phyloP scores from a whole-genome alignment of 768 basidiomycete species.

The Cyclocybe aegerita region DNA sequence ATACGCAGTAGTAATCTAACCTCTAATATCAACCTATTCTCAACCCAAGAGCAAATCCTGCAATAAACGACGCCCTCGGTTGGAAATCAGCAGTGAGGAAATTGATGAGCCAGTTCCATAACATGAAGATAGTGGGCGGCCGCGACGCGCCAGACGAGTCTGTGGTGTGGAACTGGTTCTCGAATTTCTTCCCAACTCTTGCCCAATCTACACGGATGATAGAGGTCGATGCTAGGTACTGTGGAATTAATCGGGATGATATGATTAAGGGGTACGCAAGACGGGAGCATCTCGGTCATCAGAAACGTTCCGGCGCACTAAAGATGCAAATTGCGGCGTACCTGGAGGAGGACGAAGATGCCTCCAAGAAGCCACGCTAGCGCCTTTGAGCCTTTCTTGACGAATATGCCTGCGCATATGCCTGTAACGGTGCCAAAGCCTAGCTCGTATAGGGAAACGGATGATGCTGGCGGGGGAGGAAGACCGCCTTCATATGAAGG shows the following conservation, averaged over 20 bases:
- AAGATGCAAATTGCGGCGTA: slow-evolving; percentile 28
- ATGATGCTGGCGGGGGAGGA: slow-evolving; percentile 66
- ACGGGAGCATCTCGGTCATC: not conserved
- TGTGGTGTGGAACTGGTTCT: slow-evolving; percentile 66
- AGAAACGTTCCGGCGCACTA: not conserved
- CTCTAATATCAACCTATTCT: slow-evolving; percentile 61
- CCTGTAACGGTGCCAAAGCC: slow-evolving; percentile 89
- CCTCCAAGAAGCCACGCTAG: slow-evolving; percentile 89
- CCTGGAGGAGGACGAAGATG: slow-evolving; percentile 88
- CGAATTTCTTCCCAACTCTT: slow-evolving; percentile 63
- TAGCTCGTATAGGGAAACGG: slow-evolving; percentile 78
- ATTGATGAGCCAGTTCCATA: slow-evolving; percentile 69
- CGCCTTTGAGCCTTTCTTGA: slow-evolving; percentile 90
- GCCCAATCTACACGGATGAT: slow-evolving; percentile 82
- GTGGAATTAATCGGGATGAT: not conserved
- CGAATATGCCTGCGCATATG: slow-evolving; percentile 87
- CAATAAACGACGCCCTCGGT: slow-evolving; percentile 84
- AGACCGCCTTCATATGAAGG: slow-evolving; percentile 11
- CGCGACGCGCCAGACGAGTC: slow-evolving; percentile 52
- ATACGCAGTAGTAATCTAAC: not conserved
- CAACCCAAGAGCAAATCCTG: slow-evolving; percentile 79
- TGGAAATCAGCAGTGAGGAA: slow-evolving; percentile 95
- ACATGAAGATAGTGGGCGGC: slow-evolving; percentile 62
- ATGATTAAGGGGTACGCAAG: not conserved
- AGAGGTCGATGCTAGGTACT: slow-evolving; percentile 81